Evolutionary conservation across 352 stramenopile species (phyloP).

Genomic region (Hyaloperonospora arabidopsidis): DNA sequence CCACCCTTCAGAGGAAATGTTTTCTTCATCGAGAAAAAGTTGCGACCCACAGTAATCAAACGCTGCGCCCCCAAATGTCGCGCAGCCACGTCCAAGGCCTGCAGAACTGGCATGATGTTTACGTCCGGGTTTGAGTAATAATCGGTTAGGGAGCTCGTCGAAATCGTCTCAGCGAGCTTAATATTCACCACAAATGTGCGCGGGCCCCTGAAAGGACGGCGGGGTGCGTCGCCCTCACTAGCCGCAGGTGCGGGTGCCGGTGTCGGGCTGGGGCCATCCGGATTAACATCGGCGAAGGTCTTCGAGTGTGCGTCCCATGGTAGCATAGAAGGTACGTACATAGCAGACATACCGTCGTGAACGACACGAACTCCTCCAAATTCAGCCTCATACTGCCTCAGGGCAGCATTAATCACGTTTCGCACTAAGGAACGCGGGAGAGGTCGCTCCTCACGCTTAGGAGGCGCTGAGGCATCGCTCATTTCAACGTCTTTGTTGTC

Average conservation of each 20-base stretch:
- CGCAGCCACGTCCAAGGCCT: constrained; percentile 66
- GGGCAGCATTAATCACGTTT: constrained; percentile 49
- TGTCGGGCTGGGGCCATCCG: constrained; percentile 25
- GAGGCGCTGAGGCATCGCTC: constrained; percentile 16
- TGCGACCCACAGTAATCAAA: constrained; percentile 54
- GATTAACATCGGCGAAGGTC: constrained; percentile 47
- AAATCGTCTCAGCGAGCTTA: constrained; percentile 58
- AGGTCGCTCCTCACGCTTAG: constrained; percentile 29
- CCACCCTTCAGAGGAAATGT: constrained; percentile 46
- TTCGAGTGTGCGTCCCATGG: constrained; percentile 39
- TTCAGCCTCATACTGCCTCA: constrained; percentile 44
- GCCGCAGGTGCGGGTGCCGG: constrained; percentile 16
- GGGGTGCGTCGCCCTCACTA: constrained; percentile 17
- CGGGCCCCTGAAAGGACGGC: constrained; percentile 29
- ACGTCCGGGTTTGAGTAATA: constrained; percentile 52
- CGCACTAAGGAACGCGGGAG: constrained; percentile 45
- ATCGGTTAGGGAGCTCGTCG: constrained; percentile 31
- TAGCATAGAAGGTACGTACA: constrained; percentile 49
- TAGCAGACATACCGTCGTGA: constrained; percentile 50
- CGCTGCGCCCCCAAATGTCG: constrained; percentile 51
- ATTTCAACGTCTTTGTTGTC: constrained; percentile 45
- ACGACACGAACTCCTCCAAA: constrained; percentile 53
- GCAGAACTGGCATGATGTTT: constrained; percentile 53
- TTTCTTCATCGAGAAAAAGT: constrained; percentile 68
- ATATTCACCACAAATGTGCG: constrained; percentile 62